Evolutionary conservation across 805 yeast species (phyloP), one percentile per base, ranked within the genome.

Genomic region (Kluyveromyces wickerhamii): DNA sequence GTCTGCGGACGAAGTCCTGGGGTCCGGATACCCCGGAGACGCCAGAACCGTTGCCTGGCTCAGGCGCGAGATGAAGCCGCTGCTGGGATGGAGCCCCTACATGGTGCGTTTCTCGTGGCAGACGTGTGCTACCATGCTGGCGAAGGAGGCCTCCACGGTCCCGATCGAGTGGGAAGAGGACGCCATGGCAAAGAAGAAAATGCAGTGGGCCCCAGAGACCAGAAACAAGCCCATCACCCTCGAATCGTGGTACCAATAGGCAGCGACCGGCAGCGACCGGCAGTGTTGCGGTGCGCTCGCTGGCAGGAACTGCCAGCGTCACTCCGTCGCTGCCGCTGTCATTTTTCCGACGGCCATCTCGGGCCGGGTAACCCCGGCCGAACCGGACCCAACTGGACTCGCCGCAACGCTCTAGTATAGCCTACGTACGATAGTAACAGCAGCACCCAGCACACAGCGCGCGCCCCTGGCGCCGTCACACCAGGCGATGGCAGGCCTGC

Each of bases 11-110:
- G 34, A 63, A 59, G 20, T 75, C 78, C 27, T 52, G 62, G 98
- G 98, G 2, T 83, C 94, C 0, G 98, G 98, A 1, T 92, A 92
- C 56, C 97, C 98, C 0, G 73, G 88, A 3, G 98, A 92, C 57
- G 94, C 96, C 3, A 73, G 74, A 41, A 89, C 99, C 0, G 68
- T 72, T n/a, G 48, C 48, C 23, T 92, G 96, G 95, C 62, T 92
- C 26, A 67, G 71, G 25, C 45, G 57, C 1, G 64, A 68, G 16
- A 73, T 83, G 19, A 84, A 85, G 52, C 71, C 70, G 10, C 63
- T 89, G 10, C 84, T 84, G 59, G 97, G 97, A 0, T 92, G 97
- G 97, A 69, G 75, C 34, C 59, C 65, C 5, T 71, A 82, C 7
- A 73, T 79, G 29, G 68, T 81, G 7, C 62, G 99, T 33, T 92